Evolutionary conservation across 306 rosid species (phyloP), one percentile per base, ranked within the genome.

Genomic region (Albizia julibrissin): DNA sequence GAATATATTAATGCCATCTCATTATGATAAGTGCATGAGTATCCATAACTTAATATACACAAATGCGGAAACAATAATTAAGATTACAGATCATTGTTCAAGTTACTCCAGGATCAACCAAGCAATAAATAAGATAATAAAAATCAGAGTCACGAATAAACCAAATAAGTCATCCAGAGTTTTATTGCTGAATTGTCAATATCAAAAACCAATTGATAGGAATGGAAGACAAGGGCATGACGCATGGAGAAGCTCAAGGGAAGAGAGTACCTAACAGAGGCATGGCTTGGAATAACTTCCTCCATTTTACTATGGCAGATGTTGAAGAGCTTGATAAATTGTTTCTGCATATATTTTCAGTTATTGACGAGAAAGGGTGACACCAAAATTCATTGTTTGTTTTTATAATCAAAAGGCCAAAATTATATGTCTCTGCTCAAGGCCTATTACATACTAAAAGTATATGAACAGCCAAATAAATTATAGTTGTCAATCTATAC

Each of bases 241-340:
- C 31, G 31, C 31, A 29, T 29, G 31, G 31, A 31, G 59, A 62
- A 56, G 67, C 76, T 83, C 34, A 47, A 54, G 69, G 64, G 1
- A 40, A 31, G 34, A 50, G 64, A 83, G 81, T 87, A 93, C 97
- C 99, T 91, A 72, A 91, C 94, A 0, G 85, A 71, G 22, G 87
- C 72, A 86, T 82, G 84, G 72, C 39, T 84, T 44, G 93, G 88
- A 86, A 95, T 85, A 85, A 89, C 89, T 83, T 89, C 87, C 50
- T 84, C 91, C 95, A 95, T 90, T 90, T 88, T 86, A 88, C 97
- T 93, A 83, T 95, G 98, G 87, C 99, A 93, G 77, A 80, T 86
- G 80, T 87, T 87, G 86, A 87, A 81, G 81, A 93, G 93, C 77
- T 87, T 85, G 78, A 93, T 90, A 72, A 79, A 87, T 82, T 87